Conservation (phyloP, 208 protist genomes). For the Trichomonas gallinae region DNA sequence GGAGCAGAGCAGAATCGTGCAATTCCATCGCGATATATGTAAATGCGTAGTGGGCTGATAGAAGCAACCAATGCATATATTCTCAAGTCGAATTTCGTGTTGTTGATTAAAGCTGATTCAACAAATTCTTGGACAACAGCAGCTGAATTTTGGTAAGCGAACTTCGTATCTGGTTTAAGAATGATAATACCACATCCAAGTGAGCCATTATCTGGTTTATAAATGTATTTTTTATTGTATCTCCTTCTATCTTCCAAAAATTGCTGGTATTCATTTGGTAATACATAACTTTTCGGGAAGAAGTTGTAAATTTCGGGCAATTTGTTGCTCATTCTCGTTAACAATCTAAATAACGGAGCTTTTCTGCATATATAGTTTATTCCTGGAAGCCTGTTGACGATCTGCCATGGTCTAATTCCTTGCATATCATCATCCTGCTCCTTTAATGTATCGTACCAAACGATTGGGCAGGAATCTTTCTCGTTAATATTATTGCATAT, state of each 20-base stretch:
- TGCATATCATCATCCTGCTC: neutral
- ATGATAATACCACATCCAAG: slow-evolving; percentile 15
- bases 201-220: slow-evolving; percentile 24
- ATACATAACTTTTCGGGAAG: neutral
- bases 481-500: neutral
- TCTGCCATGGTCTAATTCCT: neutral
- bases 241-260: no score
- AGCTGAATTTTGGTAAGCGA: neutral
- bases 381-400: neutral
- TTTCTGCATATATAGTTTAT: neutral
- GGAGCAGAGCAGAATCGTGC: slow-evolving; percentile 36
- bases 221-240: neutral
- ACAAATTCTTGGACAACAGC: slow-evolving; percentile 24
- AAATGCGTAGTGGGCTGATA: slow-evolving; percentile 37
- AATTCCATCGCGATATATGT: slow-evolving; percentile 38
- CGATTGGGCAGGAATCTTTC: neutral
- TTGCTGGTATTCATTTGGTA: neutral
- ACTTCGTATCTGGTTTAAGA: neutral
- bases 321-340: neutral
- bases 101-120: slow-evolving; percentile 23
- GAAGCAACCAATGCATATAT: slow-evolving; percentile 25
- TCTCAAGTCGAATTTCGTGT: slow-evolving; percentile 27
- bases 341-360: neutral
- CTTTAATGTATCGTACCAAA: slow-evolving; percentile 3
- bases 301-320: slow-evolving; percentile 18